These are phyloP conservation scores for Aspergillus chevalieri DNA, from an alignment of 2,329 filamentous ascomycete species.

Conservation along the genomic window DNA sequence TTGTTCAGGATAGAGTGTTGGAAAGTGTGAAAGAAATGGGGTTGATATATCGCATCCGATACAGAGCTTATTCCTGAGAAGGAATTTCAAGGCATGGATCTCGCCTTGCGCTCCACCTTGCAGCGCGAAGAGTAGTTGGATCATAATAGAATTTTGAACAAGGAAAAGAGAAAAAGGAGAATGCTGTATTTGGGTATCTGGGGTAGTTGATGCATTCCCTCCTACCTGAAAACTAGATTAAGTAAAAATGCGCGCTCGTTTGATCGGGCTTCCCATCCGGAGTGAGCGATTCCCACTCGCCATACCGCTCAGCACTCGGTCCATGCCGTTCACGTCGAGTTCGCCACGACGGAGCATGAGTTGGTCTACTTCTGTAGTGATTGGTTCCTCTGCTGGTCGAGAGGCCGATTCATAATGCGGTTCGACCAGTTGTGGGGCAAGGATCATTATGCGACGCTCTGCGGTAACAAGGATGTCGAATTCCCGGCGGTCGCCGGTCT, in stretches of 20 bases:
- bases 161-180: constrained; percentile 1
- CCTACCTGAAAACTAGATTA: constrained; percentile 9
- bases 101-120: constrained; percentile 51
- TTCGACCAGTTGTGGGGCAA: constrained; percentile 26
- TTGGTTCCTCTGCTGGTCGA: constrained; percentile 10
- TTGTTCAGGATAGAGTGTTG: constrained; percentile 5
- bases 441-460: constrained; percentile 36
- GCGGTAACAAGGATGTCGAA: constrained; percentile 37
- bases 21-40: constrained; percentile 7
- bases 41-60: constrained; percentile 48
- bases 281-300: constrained; percentile 23
- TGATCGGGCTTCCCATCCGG: constrained; percentile 31
- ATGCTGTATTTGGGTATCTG: constrained; percentile 2
- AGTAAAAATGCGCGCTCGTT: constrained; percentile 31
- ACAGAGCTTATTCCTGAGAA: constrained; percentile 43
- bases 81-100: constrained; percentile 46
- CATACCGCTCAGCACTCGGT: constrained; percentile 41
- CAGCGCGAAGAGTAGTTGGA: constrained; percentile 36
- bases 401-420: constrained; percentile 13
- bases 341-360: constrained; percentile 37
- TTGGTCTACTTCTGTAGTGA: constrained; percentile 31
- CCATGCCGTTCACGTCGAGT: constrained; percentile 44
- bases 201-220: not conserved
- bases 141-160: not conserved
- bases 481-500: constrained; percentile 11